Conservation (phyloP, 2,329 filamentous ascomycete genomes). For the Penicillium sp. region DNA sequence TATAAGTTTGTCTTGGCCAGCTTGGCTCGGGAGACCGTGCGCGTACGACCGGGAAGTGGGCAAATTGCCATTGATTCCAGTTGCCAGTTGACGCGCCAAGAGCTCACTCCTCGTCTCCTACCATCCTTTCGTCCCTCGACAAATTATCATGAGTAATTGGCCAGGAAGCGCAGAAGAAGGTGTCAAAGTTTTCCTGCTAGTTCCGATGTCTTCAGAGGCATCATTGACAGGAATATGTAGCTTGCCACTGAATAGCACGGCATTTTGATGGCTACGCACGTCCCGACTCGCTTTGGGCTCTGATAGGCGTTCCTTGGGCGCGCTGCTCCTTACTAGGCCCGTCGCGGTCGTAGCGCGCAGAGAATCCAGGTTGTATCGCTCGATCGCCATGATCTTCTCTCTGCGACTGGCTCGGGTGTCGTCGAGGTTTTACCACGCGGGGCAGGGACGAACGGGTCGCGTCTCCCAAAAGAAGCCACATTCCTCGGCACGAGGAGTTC, state of each 20-base stretch:
- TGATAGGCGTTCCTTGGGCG: conserved; percentile 7
- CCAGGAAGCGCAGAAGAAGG: no score
- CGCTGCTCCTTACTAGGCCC: conserved; percentile 17
- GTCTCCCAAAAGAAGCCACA: conserved; percentile 6
- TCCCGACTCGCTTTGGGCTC: background rate
- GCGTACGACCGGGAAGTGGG: background rate
- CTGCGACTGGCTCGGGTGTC: conserved; percentile 16
- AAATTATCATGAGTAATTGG: background rate
- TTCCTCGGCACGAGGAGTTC: background rate
- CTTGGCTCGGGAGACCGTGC: background rate
- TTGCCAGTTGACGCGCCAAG: background rate
- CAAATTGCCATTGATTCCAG: background rate
- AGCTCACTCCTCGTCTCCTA: no score
- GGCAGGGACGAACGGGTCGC: conserved; percentile 6
- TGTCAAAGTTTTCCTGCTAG: background rate
- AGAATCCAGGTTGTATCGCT: conserved; percentile 12
- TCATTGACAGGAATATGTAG: background rate
- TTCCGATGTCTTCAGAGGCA: background rate
- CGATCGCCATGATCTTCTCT: conserved; percentile 19
- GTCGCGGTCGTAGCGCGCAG: conserved; percentile 3
- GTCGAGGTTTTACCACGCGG: conserved; percentile 12
- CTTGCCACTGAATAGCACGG: background rate
- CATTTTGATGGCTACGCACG: background rate
- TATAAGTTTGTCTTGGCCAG: background rate
- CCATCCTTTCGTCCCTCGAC: no score